A percentile compares a stretch with the other conserved stretches of the same genome.
Evolutionary conservation across 768 basidiomycete species (phyloP).

Genomic region (Psilocybe subaeruginosa): DNA sequence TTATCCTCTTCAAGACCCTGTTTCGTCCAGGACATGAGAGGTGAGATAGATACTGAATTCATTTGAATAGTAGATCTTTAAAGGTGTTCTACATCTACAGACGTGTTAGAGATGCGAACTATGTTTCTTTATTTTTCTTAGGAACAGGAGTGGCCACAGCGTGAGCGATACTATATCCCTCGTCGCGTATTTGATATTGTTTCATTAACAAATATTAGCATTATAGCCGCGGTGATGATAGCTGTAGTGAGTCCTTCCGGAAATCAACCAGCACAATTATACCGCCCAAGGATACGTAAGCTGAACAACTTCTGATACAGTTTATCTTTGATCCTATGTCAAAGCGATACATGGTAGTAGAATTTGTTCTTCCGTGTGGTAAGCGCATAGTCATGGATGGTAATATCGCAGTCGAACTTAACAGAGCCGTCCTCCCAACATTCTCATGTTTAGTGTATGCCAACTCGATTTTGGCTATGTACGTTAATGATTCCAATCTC

Average conservation of each 20-base stretch:
- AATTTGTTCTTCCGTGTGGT: slow-evolving; percentile 15
- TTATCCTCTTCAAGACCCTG: slow-evolving; percentile 10
- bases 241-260: neutral
- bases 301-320: neutral
- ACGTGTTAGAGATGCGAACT: slow-evolving; percentile 8
- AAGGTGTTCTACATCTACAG: neutral
- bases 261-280: neutral
- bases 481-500: neutral
- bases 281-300: neutral
- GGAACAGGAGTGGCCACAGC: slow-evolving; percentile 16
- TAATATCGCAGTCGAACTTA: no score
- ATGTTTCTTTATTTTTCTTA: slow-evolving; percentile 14
- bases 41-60: neutral
- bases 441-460: slow-evolving; percentile 9
- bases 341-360: slow-evolving; percentile 13
- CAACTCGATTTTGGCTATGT: slow-evolving; percentile 19
- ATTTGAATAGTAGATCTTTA: neutral
- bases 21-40: slow-evolving; percentile 1
- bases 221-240: neutral
- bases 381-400: neutral
- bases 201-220: neutral
- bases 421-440: neutral
- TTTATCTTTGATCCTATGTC: neutral
- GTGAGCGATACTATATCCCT: slow-evolving; percentile 1
- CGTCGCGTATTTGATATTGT: neutral